Evolutionary conservation across 1,284 basidiomycete genomes (phyloP).

Genomic region (Leccinum colubrinum): DNA sequence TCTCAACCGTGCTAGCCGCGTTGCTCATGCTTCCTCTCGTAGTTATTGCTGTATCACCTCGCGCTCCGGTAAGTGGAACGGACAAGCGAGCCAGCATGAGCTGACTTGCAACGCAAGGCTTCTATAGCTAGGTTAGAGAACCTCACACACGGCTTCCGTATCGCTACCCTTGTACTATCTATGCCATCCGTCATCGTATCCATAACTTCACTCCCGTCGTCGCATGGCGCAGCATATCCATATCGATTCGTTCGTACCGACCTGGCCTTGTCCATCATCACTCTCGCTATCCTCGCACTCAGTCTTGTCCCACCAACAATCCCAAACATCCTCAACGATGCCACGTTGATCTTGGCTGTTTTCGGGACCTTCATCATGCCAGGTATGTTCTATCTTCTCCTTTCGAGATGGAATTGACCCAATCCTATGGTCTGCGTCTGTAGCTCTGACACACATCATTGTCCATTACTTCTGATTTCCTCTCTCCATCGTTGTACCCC

Average conservation of each 20-base stretch:
- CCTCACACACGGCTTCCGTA: slow-evolving; percentile 43
- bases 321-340: slow-evolving; percentile 43
- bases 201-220: slow-evolving; percentile 41
- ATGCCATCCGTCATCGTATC: slow-evolving; percentile 60
- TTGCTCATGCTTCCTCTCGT: slow-evolving; percentile 55
- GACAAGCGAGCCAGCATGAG: not conserved
- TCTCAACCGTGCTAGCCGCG: slow-evolving; percentile 48
- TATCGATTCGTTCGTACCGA: slow-evolving; percentile 45
- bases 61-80: slow-evolving; percentile 37
- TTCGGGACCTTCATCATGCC: slow-evolving; percentile 59
- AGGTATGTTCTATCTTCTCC: slow-evolving; percentile 35
- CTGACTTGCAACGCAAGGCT: slow-evolving; percentile 22
- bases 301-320: slow-evolving; percentile 40
- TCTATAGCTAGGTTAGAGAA: slow-evolving; percentile 27
- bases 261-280: slow-evolving; percentile 43
- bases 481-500: slow-evolving; percentile 63
- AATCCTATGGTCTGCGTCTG: not conserved
- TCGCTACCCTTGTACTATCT: slow-evolving; percentile 52
- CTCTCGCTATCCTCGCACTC: slow-evolving; percentile 41
- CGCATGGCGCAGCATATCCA: slow-evolving; percentile 37
- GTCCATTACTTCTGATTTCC: slow-evolving; percentile 70
- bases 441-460: slow-evolving; percentile 61
- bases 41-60: slow-evolving; percentile 47
- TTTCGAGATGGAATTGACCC: not conserved
- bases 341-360: slow-evolving; percentile 48